Percentiles rank a stretch among this genome's conserved stretches.
These are phyloP conservation scores for Bolboschoenoplectus hybrid DNA, from an alignment of 202 grass and related monocot genomes.

Conservation along the genomic window DNA sequence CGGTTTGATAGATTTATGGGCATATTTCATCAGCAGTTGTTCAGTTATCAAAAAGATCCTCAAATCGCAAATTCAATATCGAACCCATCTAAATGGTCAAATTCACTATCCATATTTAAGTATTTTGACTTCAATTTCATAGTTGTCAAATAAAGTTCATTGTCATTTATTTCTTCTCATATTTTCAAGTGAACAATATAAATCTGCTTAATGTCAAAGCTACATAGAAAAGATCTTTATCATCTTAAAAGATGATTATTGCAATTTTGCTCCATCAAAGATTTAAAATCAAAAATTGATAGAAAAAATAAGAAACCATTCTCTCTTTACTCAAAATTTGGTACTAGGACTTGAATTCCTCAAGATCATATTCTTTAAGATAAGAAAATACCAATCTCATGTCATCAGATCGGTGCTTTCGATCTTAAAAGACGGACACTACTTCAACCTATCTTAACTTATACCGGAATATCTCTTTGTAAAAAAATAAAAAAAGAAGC, in stretches of 20 bases:
- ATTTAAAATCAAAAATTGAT: not conserved
- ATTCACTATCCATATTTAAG: too few species aligned
- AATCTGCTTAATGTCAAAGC: not conserved
- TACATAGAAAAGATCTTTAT: not conserved
- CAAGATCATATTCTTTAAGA: not conserved
- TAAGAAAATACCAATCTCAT: not conserved
- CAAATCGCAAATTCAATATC: too few species aligned
- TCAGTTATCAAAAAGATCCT: not conserved
- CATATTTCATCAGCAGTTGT: not conserved
- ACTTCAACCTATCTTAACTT: constrained; percentile 1
- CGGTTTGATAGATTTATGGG: too few species aligned
- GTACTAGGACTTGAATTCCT: not conserved
- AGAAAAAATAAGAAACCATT: not conserved
- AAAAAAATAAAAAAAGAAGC: not conserved
- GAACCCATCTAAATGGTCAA: too few species aligned
- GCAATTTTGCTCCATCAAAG: not conserved
- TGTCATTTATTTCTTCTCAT: not conserved
- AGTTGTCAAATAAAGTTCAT: not conserved
- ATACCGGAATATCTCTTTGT: not conserved
- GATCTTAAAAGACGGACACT: not conserved
- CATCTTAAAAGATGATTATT: not conserved
- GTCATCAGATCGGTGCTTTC: not conserved
- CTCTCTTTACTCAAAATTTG: not conserved
- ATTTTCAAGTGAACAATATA: not conserved
- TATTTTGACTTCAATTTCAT: not conserved